Evolutionary conservation across 2,329 filamentous ascomycete species (phyloP), one percentile per base, ranked within the genome.

Genomic region (Neopestalotiopsis sp.): DNA sequence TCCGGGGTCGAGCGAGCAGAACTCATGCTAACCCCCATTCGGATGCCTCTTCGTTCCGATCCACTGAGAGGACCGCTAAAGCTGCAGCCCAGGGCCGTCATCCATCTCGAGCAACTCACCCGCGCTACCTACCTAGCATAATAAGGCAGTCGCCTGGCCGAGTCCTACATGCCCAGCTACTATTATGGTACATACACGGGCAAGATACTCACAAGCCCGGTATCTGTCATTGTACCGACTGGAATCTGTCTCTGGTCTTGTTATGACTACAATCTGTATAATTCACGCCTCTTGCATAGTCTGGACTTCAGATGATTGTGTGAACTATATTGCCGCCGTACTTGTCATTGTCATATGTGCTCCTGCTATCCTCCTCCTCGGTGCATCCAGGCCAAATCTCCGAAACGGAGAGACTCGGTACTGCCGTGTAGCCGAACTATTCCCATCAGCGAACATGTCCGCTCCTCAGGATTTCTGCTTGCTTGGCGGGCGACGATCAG

Each of bases 51-150:
- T 67, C 65, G 56, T n/a, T 67, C 64, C 65, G 65, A 61, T 59
- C 65, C 65, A 61, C 38, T 67, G 66, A 62, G 40, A 53, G n/a
- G 38, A 56, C 66, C 66, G 66, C 66, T 67, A 67, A 63, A 62
- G 20, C 34, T 63, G 59, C 38, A 57, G 38, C 24, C 40, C 45
- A 63, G 66, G 66, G 17, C 66, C 58, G 66, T 63, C 42, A 40
- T 67, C 58, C 58, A 61, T 67, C 66, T 67, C 56, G 45, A 67
- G 65, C 30, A 61, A 58, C 56, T 67, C 65, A 49, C 56, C 65
- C 65, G 65, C 40, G 38, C 63, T 56, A 42, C 53, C 63, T 56
- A 42, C 53, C 56, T 61, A 53, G 45, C 45, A 53, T 53, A 53
- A 53, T 17, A n/a, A 17, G n/a, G 61, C 34, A 42, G 45, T 59